Conservation (phyloP, 2,329 filamentous ascomycete genomes). For the Eutypa lata region DNA sequence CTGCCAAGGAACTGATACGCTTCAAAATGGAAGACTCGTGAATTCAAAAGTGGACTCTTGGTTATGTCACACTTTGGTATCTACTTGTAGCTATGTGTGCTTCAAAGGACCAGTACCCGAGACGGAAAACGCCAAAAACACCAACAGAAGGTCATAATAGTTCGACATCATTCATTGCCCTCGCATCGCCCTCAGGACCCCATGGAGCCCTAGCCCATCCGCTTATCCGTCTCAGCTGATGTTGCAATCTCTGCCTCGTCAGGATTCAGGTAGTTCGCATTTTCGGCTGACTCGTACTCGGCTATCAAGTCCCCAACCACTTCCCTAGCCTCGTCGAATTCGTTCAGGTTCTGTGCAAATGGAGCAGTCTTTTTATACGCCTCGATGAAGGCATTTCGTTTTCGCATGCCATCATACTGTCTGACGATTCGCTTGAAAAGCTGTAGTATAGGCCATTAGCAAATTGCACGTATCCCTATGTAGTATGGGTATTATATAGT, state of each 20-base stretch:
- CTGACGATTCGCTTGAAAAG: slow-evolving; percentile 91
- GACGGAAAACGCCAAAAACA: too few relatives aligned
- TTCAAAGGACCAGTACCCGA: too few relatives aligned
- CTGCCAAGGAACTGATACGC: neutral
- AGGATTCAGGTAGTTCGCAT: slow-evolving; percentile 83
- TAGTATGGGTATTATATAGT: neutral
- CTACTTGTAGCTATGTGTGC: too few relatives aligned
- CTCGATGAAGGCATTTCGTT: slow-evolving; percentile 95
- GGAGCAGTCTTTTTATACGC: slow-evolving; percentile 93
- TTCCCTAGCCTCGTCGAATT: slow-evolving; percentile 92
- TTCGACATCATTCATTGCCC: too few relatives aligned
- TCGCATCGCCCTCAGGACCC: too few relatives aligned
- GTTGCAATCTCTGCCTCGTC: slow-evolving; percentile 54
- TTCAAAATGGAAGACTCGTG: too few relatives aligned
- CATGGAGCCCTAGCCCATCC: slow-evolving; percentile 39
- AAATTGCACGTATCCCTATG: neutral
- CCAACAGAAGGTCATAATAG: too few relatives aligned
- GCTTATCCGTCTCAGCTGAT: slow-evolving; percentile 52
- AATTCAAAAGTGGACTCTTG: too few relatives aligned
- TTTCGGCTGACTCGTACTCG: slow-evolving; percentile 95
- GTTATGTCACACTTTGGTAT: too few relatives aligned
- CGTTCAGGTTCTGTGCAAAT: slow-evolving; percentile 85
- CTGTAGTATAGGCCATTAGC: slow-evolving; percentile 29
- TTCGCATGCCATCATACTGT: slow-evolving; percentile 91
- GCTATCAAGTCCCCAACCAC: slow-evolving; percentile 88